A percentile compares a stretch with the other conserved stretches of the same genome.
Conservation (phyloP, 768 basidiomycete genomes). For the Lactifluus volemus region DNA sequence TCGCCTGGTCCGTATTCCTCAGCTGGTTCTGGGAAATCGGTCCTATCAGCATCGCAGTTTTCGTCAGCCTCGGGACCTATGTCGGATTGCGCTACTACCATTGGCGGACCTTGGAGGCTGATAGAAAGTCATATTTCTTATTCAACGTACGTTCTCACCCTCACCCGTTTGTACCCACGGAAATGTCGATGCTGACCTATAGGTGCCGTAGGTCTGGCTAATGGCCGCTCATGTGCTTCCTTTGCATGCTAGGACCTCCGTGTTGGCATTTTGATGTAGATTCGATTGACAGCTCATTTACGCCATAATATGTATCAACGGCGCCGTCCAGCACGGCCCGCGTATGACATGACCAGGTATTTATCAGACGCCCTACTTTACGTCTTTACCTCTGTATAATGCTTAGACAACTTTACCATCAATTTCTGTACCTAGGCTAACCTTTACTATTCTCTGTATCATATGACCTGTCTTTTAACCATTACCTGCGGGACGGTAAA, state of each 20-base stretch:
- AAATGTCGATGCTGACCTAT: conserved; percentile 11
- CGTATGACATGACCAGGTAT: background rate
- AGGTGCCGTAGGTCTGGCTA: conserved; percentile 16
- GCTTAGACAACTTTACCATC: background rate
- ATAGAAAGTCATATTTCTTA: conserved; percentile 19
- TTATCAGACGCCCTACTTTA: background rate
- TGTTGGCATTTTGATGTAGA: conserved; percentile 14
- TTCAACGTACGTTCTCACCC: conserved; percentile 21
- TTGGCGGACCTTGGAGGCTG: conserved; percentile 12
- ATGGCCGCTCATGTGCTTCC: conserved; percentile 18
- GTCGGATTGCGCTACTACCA: conserved; percentile 20
- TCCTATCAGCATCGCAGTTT: conserved; percentile 7
- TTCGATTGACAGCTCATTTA: conserved; percentile 18
- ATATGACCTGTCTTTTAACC: background rate
- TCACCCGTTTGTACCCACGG: background rate
- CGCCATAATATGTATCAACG: conserved; percentile 14
- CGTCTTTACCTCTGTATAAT: conserved; percentile 14
- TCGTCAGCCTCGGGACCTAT: conserved; percentile 15
- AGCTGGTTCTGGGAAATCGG: conserved; percentile 20
- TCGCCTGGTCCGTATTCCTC: conserved; percentile 21
- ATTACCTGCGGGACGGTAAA: background rate
- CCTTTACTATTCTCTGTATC: background rate
- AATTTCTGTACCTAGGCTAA: background rate
- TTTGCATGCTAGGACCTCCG: conserved; percentile 15
- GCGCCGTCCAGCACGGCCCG: conserved; percentile 4